phyloP scores from a whole-genome alignment of 2,329 filamentous ascomycete species.

The Fusarium sp. region DNA sequence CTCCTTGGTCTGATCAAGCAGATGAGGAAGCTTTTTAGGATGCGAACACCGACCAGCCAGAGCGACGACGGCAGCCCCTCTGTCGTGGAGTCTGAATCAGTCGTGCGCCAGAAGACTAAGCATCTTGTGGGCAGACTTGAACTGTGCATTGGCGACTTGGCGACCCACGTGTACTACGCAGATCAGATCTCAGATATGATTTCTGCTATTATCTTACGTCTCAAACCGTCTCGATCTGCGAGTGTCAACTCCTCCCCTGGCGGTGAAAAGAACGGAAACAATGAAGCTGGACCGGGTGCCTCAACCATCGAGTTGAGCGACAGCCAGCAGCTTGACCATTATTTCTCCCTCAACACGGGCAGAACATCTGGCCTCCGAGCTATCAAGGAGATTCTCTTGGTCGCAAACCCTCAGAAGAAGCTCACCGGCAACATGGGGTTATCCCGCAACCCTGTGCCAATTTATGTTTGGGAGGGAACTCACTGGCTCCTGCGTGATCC shows the following conservation, averaged over 20 bases:
- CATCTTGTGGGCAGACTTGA: conserved; percentile 77
- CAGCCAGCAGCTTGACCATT: conserved; percentile 59
- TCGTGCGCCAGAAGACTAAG: conserved; percentile 58
- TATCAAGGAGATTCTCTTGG: conserved; percentile 82
- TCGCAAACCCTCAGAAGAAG: conserved; percentile 76
- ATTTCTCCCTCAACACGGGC: conserved; percentile 63
- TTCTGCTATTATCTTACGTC: conserved; percentile 76
- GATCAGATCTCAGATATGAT: conserved; percentile 98
- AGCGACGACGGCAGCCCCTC: conserved; percentile 47
- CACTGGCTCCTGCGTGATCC: conserved; percentile 89
- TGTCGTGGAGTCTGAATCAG: conserved; percentile 46
- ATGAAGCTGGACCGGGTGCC: conserved; percentile 47
- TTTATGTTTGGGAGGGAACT: conserved; percentile 94
- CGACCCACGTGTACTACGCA: conserved; percentile 95
- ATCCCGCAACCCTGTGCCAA: conserved; percentile 76
- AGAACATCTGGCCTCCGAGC: conserved; percentile 76
- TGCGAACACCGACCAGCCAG: conserved; percentile 54
- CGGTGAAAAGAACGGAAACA: conserved; percentile 56
- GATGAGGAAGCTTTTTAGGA: conserved; percentile 78
- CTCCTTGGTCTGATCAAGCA: conserved; percentile 86
- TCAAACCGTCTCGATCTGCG: conserved; percentile 70
- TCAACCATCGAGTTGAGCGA: conserved; percentile 53
- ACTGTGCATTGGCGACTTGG: conserved; percentile 86
- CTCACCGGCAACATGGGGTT: conserved; percentile 69
- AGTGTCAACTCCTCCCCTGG: conserved; percentile 56